Evolutionary conservation across 495 filamentous ascomycete genomes (phyloP), one percentile per base, ranked within the genome.

Genomic region (Schizothecium vesticola): DNA sequence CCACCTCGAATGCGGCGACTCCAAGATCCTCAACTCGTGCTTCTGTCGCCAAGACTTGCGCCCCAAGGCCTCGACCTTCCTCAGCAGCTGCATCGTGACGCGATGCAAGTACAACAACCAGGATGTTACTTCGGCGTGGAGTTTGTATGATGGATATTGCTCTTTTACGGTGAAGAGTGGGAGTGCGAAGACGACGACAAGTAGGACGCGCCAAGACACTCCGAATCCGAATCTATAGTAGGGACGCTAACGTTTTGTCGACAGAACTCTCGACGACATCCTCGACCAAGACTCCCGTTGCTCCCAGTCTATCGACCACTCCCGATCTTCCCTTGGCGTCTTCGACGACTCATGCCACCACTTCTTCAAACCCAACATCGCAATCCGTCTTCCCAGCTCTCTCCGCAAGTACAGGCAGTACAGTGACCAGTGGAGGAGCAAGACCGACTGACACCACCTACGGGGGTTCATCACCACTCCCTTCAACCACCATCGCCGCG

Each of bases 21-120:
- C 11, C 24, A 28, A 13, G 59, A 61, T 61, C 16, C 59, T 61
- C 24, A 26, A 61, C 59, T 61, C 59, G 59, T 61, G 59, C 16
- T 61, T 61, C 59, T 61, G 59, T 26, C 9, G 9, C 2, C 24
- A 9, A 23, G 59, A 31, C 19, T 13, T 25, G 4, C 23, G 59
- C 12, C 59, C 59, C 23, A 61, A 61, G 31, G 59, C 59, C 9
- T 13, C 59, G 23, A 31, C 59, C 4, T 61, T 61, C 23, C 59
- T 61, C 9, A 61, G 59, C 59, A 61, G 59, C n/a, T 61, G 59
- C 59, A n/a, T 61, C 59, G 13, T 61, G 19, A 61, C 59, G 8
- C 26, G 31, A 31, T 61, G 59, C 25, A 61, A 61, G 31, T 25
- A 61, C 59, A 25, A 28, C 59, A 29, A 13, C 2, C 9, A 22